Base-by-base conservation (phyloP, 768 basidiomycete genomes). In the Exidia glandulosa region DNA sequence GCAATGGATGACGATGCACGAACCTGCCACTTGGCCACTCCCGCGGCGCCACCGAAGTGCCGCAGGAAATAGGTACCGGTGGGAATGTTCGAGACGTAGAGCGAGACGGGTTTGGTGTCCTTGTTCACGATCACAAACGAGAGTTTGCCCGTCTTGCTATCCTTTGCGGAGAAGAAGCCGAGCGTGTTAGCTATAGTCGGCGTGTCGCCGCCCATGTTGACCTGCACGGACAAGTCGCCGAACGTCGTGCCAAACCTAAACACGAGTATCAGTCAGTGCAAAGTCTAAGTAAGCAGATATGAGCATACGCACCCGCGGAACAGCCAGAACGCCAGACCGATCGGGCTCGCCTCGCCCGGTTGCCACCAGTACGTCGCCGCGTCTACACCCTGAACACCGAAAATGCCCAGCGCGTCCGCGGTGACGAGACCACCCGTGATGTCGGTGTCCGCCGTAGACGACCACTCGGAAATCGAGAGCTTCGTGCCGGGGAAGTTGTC, bases 11-110 rank as follows among this genome's bases (percentile, higher is more conserved):
- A 30, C 12, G 56, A 33, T 27, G 16, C n/a, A 57, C 59, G 31
- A 54, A 79, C 79, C 77, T 82, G 79, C 75, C 75, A 82, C 70
- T 81, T 81, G 16, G 80, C 80, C 16, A 78, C 63, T 5, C 81
- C 81, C 6, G 80, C 76, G 29, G 66, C 71, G 56, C 80, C 81
- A 63, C 81, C 81, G 63, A 81, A 82, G 68, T 82, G 81, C n/a
- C 80, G 75, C 29, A 81, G 50, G 64, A 81, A 77, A 68, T 82
- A 82, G 12, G 63, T 67, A 5, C 80, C 81, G n/a, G 69, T 65
- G 1, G 80, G 78, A 47, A 82, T 69, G 60, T 75, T 74, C 30
- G 75, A 67, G 23, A 81, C 65, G 59, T 73, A 69, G 56, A 79
- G 73, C 12, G 73, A 65, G 57, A 80, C 67, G 0, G 78, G 71